phyloP scores from a whole-genome alignment of 2,329 filamentous ascomycete genomes.

The Didymella pomorum region DNA sequence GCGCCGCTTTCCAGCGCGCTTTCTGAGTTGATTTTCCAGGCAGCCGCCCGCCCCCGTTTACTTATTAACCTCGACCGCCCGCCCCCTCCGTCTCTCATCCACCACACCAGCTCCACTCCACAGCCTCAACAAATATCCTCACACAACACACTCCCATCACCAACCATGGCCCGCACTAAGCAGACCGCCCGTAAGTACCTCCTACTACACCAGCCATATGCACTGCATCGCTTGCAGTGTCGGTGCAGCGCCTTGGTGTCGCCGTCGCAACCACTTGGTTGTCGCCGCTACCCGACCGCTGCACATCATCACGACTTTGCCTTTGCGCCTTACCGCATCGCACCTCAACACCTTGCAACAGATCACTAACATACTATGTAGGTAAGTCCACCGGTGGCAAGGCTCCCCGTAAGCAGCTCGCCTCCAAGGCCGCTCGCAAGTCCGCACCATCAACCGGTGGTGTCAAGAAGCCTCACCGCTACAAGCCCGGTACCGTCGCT shows the following conservation, averaged over 20 bases:
- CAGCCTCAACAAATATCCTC: conserved; percentile 21
- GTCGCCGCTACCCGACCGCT: conserved; percentile 28
- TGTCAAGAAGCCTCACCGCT: conserved; percentile 65
- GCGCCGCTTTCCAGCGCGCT: conserved; percentile 37
- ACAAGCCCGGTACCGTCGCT: conserved; percentile 74
- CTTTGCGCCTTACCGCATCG: conserved; percentile 12
- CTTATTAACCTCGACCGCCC: conserved; percentile 52
- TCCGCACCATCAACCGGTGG: conserved; percentile 91
- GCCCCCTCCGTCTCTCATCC: conserved; percentile 46
- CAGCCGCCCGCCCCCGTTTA: conserved; percentile 44
- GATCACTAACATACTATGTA: conserved; percentile 50
- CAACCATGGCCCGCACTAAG: conserved; percentile 63
- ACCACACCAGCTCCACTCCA: conserved; percentile 46
- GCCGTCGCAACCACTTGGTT: conserved; percentile 23
- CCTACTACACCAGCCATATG: conserved; percentile 14
- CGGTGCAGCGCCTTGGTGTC: conserved; percentile 26
- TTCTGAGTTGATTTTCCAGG: conserved; percentile 47
- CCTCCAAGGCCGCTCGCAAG: conserved; percentile 99
- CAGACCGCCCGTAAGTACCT: conserved; percentile 63
- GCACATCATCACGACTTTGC: conserved; percentile 22
- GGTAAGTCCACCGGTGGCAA: conserved; percentile 80
- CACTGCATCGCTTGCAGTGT: conserved; percentile 32
- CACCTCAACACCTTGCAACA: conserved; percentile 19
- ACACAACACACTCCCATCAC: conserved; percentile 15
- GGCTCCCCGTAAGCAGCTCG: conserved; percentile 91